A percentile compares a stretch with the other conserved stretches of the same genome.
These are phyloP conservation scores for Amyloporia xantha DNA, from an alignment of 768 basidiomycete species.

Conservation along the genomic window DNA sequence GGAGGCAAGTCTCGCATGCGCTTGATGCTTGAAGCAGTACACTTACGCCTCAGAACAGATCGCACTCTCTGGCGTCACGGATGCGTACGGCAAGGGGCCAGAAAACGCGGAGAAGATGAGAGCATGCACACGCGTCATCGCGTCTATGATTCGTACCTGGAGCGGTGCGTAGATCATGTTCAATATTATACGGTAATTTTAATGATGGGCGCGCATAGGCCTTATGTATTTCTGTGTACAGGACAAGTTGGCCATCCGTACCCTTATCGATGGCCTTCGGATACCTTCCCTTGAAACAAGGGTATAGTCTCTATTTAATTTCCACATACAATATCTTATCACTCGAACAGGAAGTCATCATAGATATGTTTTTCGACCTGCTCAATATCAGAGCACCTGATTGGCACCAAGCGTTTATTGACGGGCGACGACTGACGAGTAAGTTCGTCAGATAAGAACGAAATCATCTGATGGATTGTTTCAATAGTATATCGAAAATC, in stretches of 20 bases:
- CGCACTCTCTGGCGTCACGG: slow-evolving; percentile 83
- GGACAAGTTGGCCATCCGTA: slow-evolving; percentile 77
- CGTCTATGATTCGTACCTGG: slow-evolving; percentile 86
- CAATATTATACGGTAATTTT: background rate
- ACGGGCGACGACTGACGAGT: slow-evolving; percentile 85
- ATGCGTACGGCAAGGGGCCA: slow-evolving; percentile 80
- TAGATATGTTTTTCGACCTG: slow-evolving; percentile 92
- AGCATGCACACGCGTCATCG: slow-evolving; percentile 69
- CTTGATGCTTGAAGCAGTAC: no score
- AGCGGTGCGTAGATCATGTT: slow-evolving; percentile 54
- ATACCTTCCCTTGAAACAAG: slow-evolving; percentile 85
- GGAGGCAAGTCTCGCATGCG: slow-evolving; percentile 45
- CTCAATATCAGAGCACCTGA: slow-evolving; percentile 88
- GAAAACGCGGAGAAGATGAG: slow-evolving; percentile 78
- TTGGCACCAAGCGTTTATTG: slow-evolving; percentile 91
- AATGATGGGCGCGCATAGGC: slow-evolving; percentile 34
- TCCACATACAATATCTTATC: no score
- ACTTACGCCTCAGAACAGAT: slow-evolving; percentile 51
- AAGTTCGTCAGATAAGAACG: slow-evolving; percentile 17
- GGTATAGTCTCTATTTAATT: slow-evolving; percentile 48
- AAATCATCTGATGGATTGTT: background rate
- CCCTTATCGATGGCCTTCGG: slow-evolving; percentile 76
- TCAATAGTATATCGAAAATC: background rate
- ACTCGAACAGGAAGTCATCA: slow-evolving; percentile 92
- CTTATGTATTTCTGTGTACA: slow-evolving; percentile 93